These are phyloP conservation scores for Urostyla sp. DNA, from an alignment of 73 alveolate genomes.

Conservation along the genomic window DNA sequence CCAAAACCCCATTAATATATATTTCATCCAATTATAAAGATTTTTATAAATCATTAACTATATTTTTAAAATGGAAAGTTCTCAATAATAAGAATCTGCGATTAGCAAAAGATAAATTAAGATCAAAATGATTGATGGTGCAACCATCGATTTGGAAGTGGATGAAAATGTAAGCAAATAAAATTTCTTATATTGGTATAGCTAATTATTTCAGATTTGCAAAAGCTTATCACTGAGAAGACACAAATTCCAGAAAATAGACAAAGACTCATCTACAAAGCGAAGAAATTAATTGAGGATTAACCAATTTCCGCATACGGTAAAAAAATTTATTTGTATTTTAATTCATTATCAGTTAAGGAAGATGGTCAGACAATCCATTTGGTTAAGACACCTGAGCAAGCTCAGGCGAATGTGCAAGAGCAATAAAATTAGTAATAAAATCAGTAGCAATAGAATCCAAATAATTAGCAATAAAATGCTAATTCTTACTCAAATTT, in stretches of 20 bases:
- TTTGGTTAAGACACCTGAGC: constrained; percentile 38
- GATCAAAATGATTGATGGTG: constrained; percentile 69
- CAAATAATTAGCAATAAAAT: background rate
- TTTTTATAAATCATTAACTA: too few species aligned
- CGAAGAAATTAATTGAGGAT: constrained; percentile 72
- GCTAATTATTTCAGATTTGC: constrained; percentile 13
- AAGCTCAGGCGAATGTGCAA: too few species aligned
- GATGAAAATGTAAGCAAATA: constrained; percentile 30
- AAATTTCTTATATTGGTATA: background rate
- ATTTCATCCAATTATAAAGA: too few species aligned
- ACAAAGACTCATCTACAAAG: constrained; percentile 71
- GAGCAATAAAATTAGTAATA: constrained; percentile 16
- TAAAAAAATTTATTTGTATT: background rate
- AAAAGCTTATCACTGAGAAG: constrained; percentile 7
- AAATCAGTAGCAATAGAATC: constrained; percentile 18
- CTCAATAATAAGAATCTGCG: too few species aligned
- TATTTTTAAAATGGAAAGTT: too few species aligned
- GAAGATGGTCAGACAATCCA: constrained; percentile 77
- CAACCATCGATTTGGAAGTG: constrained; percentile 16
- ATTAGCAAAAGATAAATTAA: constrained; percentile 42
- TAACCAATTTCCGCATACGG: constrained; percentile 28
- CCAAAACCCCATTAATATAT: too few species aligned
- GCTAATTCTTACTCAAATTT: constrained; percentile 30
- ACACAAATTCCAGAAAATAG: too few species aligned
- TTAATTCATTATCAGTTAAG: constrained; percentile 34